Conservation (phyloP, 805 yeast species). For the Ogataea pilisensis region DNA sequence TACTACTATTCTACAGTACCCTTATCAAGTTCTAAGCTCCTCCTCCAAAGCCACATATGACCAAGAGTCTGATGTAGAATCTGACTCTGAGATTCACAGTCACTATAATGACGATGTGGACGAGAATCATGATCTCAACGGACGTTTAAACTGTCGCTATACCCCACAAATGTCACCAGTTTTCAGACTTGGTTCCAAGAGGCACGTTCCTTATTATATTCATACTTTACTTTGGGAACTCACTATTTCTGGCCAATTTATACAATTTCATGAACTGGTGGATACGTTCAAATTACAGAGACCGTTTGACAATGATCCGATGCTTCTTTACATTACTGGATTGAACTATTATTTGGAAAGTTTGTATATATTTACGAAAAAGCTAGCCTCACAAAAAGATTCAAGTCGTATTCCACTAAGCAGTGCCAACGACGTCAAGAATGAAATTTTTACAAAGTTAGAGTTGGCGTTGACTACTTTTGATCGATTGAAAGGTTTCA, state of each 20-base stretch:
- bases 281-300: constrained; percentile 37
- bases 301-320: constrained; percentile 41
- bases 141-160: constrained; percentile 7
- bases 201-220: constrained; percentile 38
- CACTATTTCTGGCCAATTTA: constrained; percentile 33
- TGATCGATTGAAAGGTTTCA: constrained; percentile 4
- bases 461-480: constrained; percentile 3
- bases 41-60: no score
- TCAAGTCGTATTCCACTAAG: background rate
- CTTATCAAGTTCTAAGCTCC: constrained; percentile 14
- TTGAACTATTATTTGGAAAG: constrained; percentile 21
- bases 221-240: constrained; percentile 41
- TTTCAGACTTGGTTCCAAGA: constrained; percentile 31
- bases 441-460: background rate
- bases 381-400: constrained; percentile 1
- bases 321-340: constrained; percentile 33
- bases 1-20: constrained; percentile 12
- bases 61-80: background rate
- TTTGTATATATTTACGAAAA: constrained; percentile 10
- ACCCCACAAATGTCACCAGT: constrained; percentile 13
- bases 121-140: constrained; percentile 9
- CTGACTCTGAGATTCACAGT: no score
- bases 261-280: constrained; percentile 31
- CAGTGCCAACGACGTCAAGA: background rate
- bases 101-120: no score